Conservation (phyloP, 2,329 filamentous ascomycete species). For the Aspergillus neoniger region DNA sequence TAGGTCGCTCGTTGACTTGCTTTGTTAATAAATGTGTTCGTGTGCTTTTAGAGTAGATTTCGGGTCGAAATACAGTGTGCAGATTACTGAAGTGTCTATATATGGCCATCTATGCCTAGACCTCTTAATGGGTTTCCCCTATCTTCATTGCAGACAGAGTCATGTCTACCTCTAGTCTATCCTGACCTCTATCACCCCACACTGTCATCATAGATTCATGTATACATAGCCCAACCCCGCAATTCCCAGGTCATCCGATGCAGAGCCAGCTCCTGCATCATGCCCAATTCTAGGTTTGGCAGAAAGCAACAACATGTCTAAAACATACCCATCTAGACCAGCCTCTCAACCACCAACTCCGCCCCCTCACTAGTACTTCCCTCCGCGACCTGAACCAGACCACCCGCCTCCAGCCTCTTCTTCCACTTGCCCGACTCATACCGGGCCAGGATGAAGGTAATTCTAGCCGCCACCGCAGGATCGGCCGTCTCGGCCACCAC, state of each 20-base stretch:
- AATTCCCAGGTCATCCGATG: not conserved
- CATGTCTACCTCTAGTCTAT: not conserved
- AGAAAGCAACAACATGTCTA: no score
- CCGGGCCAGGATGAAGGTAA: conserved; percentile 52
- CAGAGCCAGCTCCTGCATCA: not conserved
- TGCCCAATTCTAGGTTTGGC: not conserved
- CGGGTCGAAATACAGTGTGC: not conserved
- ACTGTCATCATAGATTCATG: not conserved
- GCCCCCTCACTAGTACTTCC: conserved; percentile 13
- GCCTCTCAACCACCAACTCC: conserved; percentile 37
- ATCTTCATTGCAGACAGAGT: not conserved
- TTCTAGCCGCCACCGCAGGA: conserved; percentile 36
- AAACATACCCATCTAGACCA: conserved; percentile 28
- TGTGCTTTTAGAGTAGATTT: conserved; percentile 14
- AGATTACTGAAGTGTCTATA: not conserved
- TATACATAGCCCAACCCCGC: not conserved
- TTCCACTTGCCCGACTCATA: conserved; percentile 53
- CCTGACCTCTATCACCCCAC: not conserved
- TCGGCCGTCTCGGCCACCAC: conserved; percentile 43
- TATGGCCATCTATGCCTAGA: not conserved
- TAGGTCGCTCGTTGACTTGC: not conserved
- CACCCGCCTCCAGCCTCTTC: conserved; percentile 47
- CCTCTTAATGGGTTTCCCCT: conserved; percentile 6
- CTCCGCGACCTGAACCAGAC: conserved; percentile 34
- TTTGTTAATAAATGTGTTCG: not conserved